Evolutionary conservation across 2,329 filamentous ascomycete genomes (phyloP).

Genomic region (Aspergillus transmontanensis): DNA sequence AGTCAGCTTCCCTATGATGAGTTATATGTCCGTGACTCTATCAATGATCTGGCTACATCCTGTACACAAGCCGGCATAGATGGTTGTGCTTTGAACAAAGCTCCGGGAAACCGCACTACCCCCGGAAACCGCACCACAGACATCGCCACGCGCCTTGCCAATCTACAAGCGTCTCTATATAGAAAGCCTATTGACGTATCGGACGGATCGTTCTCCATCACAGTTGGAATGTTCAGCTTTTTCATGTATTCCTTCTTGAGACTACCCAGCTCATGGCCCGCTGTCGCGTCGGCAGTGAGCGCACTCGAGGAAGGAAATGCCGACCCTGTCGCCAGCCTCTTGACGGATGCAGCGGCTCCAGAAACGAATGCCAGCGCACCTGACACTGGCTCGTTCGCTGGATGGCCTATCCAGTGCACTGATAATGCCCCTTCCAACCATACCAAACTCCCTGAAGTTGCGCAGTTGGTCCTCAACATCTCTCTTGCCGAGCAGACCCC

Average conservation of each 20-base stretch:
- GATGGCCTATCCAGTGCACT: neutral
- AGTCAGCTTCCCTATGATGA: conserved; percentile 9
- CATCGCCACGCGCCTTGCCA: neutral
- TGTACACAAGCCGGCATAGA: neutral
- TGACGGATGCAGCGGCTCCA: neutral
- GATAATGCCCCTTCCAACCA: neutral
- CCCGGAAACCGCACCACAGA: neutral
- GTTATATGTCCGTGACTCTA: conserved; percentile 1
- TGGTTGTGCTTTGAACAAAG: neutral
- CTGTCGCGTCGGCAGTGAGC: neutral
- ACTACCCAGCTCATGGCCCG: neutral
- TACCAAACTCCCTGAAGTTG: neutral
- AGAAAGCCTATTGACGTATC: neutral
- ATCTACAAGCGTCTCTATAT: neutral
- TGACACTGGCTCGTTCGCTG: neutral
- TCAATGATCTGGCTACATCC: conserved; percentile 69
- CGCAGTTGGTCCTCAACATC: neutral
- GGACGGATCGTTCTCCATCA: neutral
- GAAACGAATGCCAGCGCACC: neutral
- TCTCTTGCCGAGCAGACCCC: neutral
- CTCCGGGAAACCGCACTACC: neutral
- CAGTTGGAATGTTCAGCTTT: neutral
- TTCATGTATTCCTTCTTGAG: neutral
- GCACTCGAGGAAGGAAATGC: neutral
- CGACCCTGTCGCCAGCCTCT: neutral